A percentile compares a stretch with the other conserved stretches of the same genome.
These are phyloP conservation scores for Dissophora globulifera DNA, from an alignment of 192 early-diverging fungal genomes.

Conservation along the genomic window DNA sequence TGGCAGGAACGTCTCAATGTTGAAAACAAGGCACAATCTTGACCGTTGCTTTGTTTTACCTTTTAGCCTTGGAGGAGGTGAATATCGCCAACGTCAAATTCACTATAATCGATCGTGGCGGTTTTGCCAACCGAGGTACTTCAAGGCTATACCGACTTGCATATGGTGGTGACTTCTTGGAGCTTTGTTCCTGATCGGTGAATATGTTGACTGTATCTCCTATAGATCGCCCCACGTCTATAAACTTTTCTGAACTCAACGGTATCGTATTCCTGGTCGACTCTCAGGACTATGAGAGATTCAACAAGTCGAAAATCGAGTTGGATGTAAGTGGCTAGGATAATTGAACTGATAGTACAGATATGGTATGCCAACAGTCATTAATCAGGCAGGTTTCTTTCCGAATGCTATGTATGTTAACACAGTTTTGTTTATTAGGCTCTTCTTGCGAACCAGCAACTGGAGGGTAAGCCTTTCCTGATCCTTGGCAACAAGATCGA, in stretches of 20 bases:
- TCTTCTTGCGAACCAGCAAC: slow-evolving; percentile 92
- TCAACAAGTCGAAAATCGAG: slow-evolving; percentile 93
- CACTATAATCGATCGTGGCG: slow-evolving; percentile 97
- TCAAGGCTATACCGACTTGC: no score
- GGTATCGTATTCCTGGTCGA: slow-evolving; percentile 99
- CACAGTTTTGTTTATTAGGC: slow-evolving; percentile 58
- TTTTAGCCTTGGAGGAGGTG: slow-evolving; percentile 91
- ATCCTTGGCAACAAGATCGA: slow-evolving; percentile 99
- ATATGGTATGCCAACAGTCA: background rate
- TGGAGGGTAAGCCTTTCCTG: slow-evolving; percentile 92
- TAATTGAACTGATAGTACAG: no score
- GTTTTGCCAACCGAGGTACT: slow-evolving; percentile 52
- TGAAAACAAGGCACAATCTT: background rate
- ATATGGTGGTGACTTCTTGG: background rate
- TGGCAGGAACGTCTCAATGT: no score
- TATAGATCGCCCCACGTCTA: slow-evolving; percentile 70
- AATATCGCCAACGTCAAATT: slow-evolving; percentile 97
- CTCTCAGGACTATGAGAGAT: slow-evolving; percentile 84
- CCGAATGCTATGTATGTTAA: no score
- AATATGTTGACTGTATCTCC: no score
- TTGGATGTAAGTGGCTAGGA: slow-evolving; percentile 94
- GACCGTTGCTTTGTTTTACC: background rate
- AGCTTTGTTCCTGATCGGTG: background rate
- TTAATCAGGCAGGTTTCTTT: no score
- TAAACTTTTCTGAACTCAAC: slow-evolving; percentile 98